phyloP scores from a whole-genome alignment of 164 flowering plant genomes.

The Stephania japonica region DNA sequence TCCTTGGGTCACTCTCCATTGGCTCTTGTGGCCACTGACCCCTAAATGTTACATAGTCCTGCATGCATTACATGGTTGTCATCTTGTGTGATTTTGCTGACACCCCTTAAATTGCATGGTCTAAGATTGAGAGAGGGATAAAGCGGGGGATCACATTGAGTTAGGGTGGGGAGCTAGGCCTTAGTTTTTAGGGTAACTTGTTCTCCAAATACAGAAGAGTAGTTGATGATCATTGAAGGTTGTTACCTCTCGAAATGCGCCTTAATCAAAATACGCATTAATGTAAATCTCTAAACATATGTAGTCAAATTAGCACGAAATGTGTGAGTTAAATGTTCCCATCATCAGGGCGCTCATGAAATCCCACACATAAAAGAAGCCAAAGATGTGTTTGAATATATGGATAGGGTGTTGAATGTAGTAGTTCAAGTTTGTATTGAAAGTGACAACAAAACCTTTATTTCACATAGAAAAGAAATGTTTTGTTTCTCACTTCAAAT shows the following conservation, averaged over 20 bases:
- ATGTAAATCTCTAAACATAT: no score
- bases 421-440: no score
- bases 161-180: background rate
- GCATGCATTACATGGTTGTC: conserved; percentile 1
- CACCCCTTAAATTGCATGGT: background rate
- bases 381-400: no score
- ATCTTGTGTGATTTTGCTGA: background rate
- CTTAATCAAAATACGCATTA: no score
- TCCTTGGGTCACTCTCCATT: background rate
- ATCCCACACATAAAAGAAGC: background rate
- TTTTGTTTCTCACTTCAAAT: no score
- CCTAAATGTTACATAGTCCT: background rate
- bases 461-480: no score
- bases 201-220: background rate
- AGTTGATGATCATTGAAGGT: background rate
- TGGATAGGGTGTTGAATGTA: no score
- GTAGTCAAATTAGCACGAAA: no score
- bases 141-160: background rate
- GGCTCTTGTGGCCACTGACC: background rate
- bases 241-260: no score
- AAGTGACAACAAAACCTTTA: no score
- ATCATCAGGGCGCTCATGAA: no score
- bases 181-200: background rate
- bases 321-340: no score
- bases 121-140: background rate